Base-by-base conservation (phyloP, 805 yeast species). In the Ogataea thermomethanolica region DNA sequence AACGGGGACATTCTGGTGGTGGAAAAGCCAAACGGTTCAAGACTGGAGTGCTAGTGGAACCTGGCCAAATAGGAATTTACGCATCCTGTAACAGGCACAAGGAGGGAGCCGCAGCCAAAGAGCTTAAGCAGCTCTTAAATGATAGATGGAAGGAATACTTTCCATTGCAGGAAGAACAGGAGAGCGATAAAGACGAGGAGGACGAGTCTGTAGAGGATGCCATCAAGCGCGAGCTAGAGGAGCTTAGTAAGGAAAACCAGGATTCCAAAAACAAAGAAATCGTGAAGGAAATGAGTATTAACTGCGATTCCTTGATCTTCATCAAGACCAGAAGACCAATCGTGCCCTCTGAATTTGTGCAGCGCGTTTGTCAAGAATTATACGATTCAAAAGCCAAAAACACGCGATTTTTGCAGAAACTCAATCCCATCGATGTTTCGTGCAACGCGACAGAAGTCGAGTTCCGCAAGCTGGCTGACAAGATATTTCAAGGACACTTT, bases 31-130 rank as follows among this genome's bases (percentile, higher is more conserved):
- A 63, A 41, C 65, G 68, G 61, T 76, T 67, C 60, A 76, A 74
- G 50, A 48, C 58, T 5, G 66, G 70, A 13, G 55, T 66, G 2
- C 66, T 77, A 39, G 62, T 90, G 13, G 96, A 90, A 54, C 95
- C 96, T 0, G 83, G 83, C 28, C 84, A 93, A 39, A 67, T 81
- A 27, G 99, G 99, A 0, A 71, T 93, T 0, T 93, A 85, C 62
- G 95, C 89, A 9, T 85, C 98, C 0, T 91, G 97, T 61, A 76
- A 79, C 35, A 73, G 96, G 51, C 83, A 84, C 27, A 79, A 81
- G 44, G 99, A 93, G 59, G 72, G 72, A 39, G 79, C 74, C 38
- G 87, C 95, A 45, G 73, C 82, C n/a, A 78, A 78, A 47, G 97
- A 89, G 58, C 64, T 89, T 51, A 69, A 75, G 45, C 61, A 67